Conservation (phyloP, 148 eudicot genomes). For the Dysphania ambrosioides region DNA sequence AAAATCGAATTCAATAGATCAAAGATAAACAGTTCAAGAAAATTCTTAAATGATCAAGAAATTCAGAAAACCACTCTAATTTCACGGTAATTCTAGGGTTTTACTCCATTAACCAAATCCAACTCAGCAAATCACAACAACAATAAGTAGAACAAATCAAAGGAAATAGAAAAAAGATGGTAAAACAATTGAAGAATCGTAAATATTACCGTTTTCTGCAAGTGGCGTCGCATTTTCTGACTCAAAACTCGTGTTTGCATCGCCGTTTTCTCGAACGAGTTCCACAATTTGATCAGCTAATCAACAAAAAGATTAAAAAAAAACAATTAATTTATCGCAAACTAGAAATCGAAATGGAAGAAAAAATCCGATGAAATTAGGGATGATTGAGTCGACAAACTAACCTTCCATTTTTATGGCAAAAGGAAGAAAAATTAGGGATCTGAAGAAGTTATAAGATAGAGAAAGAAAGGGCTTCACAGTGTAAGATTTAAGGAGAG, state of each 20-base stretch:
- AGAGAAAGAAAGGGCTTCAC: background rate
- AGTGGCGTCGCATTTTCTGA: conserved; percentile 15
- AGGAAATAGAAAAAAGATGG: background rate
- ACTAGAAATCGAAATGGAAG: background rate
- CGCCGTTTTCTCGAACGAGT: conserved; percentile 20
- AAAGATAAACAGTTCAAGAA: background rate
- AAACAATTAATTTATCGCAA: background rate
- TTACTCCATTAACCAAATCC: background rate
- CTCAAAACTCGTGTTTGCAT: background rate
- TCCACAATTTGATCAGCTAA: conserved; percentile 27
- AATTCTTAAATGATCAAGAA: background rate
- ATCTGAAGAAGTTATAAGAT: background rate
- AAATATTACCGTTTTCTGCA: conserved; percentile 17
- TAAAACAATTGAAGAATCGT: background rate
- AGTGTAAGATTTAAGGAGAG: conserved; percentile 10
- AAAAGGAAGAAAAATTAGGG: conserved; percentile 3
- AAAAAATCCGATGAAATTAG: background rate
- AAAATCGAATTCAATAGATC: background rate
- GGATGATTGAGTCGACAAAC: background rate
- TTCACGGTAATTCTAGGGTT: conserved; percentile 8
- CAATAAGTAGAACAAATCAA: background rate
- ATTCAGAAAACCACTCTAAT: background rate
- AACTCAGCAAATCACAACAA: background rate
- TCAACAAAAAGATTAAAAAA: background rate
- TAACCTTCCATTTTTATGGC: too few species aligned